Evolutionary conservation across 2,329 filamentous ascomycete species (phyloP).

Genomic region (Chaetothyriales sp.): DNA sequence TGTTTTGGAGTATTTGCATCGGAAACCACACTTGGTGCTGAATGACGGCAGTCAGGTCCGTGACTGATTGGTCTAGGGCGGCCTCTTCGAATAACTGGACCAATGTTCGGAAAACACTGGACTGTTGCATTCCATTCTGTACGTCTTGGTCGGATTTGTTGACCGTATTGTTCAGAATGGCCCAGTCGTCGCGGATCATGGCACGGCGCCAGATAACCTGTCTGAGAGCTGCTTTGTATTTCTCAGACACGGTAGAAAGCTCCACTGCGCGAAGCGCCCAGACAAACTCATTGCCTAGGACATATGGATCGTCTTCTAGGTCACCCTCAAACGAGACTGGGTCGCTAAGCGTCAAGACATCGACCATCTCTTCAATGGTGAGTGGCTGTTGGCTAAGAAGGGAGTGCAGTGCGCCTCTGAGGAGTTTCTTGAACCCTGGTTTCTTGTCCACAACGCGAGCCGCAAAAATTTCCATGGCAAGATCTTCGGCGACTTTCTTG

Average conservation of each 20-base stretch:
- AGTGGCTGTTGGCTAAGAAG: slow-evolving; percentile 62
- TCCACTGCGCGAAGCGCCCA: slow-evolving; percentile 51
- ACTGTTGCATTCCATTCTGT: slow-evolving; percentile 9
- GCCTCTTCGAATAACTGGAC: slow-evolving; percentile 4
- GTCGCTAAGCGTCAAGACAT: slow-evolving; percentile 64
- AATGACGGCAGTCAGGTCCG: neutral
- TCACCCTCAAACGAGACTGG: slow-evolving; percentile 30
- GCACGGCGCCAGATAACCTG: slow-evolving; percentile 77
- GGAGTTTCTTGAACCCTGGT: slow-evolving; percentile 55
- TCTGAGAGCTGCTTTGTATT: slow-evolving; percentile 34
- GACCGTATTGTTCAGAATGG: slow-evolving; percentile 60
- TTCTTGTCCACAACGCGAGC: slow-evolving; percentile 41
- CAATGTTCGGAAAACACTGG: slow-evolving; percentile 11
- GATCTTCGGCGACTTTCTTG: slow-evolving; percentile 56
- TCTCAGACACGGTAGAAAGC: slow-evolving; percentile 28
- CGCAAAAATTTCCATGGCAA: slow-evolving; percentile 57
- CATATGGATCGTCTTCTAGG: slow-evolving; percentile 30
- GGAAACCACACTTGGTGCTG: slow-evolving; percentile 7
- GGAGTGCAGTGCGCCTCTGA: slow-evolving; percentile 55
- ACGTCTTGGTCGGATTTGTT: slow-evolving; percentile 49
- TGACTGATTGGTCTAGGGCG: slow-evolving; percentile 4
- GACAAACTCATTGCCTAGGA: slow-evolving; percentile 53
- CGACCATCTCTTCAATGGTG: slow-evolving; percentile 38
- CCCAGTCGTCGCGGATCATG: slow-evolving; percentile 75
- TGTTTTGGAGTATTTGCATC: slow-evolving; percentile 7